A percentile compares a stretch with the other conserved stretches of the same genome.
These are phyloP conservation scores for Panaeolus papilionaceus DNA, from an alignment of 768 basidiomycete species.

Conservation along the genomic window DNA sequence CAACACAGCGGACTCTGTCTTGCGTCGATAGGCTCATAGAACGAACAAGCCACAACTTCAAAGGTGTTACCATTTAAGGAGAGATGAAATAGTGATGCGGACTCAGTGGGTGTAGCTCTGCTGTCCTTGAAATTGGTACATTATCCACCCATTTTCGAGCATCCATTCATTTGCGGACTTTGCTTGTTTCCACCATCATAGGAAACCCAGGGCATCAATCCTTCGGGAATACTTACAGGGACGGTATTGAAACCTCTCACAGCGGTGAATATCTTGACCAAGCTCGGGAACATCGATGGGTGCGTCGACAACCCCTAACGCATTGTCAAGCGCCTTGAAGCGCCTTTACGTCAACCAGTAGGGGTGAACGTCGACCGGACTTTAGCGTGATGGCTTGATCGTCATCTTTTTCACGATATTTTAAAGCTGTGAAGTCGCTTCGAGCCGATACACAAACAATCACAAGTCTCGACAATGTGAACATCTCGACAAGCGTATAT, in stretches of 20 bases:
- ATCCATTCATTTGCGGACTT: too few relatives aligned
- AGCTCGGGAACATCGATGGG: neutral
- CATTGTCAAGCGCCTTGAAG: constrained; percentile 8
- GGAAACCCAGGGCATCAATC: too few relatives aligned
- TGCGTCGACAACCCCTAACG: neutral
- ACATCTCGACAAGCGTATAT: too few relatives aligned
- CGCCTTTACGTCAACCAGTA: constrained; percentile 1
- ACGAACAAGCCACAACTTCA: neutral
- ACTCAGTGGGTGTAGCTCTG: too few relatives aligned
- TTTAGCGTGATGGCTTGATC: neutral
- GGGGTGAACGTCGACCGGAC: neutral
- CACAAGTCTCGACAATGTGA: too few relatives aligned
- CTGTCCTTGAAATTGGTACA: too few relatives aligned
- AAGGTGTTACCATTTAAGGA: neutral
- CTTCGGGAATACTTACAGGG: too few relatives aligned
- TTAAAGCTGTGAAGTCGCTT: neutral
- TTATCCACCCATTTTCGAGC: too few relatives aligned
- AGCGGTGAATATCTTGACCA: neutral
- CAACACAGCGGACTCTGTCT: neutral
- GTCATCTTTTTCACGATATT: neutral
- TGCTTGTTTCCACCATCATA: too few relatives aligned
- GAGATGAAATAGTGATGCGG: too few relatives aligned
- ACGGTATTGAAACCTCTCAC: neutral
- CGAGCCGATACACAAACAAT: too few relatives aligned
- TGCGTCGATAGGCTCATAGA: neutral